These are phyloP conservation scores for Aspergillus brunneoviolaceus DNA, from an alignment of 2,329 filamentous ascomycete genomes.

Conservation along the genomic window DNA sequence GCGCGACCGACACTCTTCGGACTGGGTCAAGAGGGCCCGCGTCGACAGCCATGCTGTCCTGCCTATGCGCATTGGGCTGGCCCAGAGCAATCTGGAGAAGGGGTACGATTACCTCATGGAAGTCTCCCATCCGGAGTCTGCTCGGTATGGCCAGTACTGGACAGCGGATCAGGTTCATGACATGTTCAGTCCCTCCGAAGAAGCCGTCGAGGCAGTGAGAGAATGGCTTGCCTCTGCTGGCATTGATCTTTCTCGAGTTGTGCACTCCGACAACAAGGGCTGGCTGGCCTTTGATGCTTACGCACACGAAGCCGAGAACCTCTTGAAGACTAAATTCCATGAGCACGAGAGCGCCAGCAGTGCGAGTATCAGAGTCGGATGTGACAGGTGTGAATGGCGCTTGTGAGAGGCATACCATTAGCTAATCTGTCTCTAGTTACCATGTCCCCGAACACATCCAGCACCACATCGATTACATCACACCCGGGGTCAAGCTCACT, in stretches of 20 bases:
- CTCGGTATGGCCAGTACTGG: slow-evolving; percentile 46
- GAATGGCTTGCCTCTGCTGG: slow-evolving; percentile 56
- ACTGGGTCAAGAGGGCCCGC: slow-evolving; percentile 42
- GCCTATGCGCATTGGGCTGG: slow-evolving; percentile 49
- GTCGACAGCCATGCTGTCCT: slow-evolving; percentile 38
- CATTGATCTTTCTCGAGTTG: slow-evolving; percentile 50
- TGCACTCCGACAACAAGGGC: slow-evolving; percentile 51
- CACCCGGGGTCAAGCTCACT: slow-evolving; percentile 55
- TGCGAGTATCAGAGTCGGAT: slow-evolving; percentile 31
- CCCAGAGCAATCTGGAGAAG: slow-evolving; percentile 47
- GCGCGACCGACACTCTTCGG: slow-evolving; percentile 30
- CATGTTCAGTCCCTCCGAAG: slow-evolving; percentile 43
- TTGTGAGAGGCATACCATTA: too few species aligned
- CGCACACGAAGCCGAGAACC: slow-evolving; percentile 53
- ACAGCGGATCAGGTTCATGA: slow-evolving; percentile 44
- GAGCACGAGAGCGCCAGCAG: slow-evolving; percentile 46
- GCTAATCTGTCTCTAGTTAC: slow-evolving; percentile 33
- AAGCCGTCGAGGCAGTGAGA: slow-evolving; percentile 52
- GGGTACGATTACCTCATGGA: slow-evolving; percentile 46
- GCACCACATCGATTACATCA: slow-evolving; percentile 57
- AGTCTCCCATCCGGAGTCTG: slow-evolving; percentile 46
- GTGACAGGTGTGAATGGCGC: slow-evolving; percentile 36
- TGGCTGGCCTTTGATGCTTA: slow-evolving; percentile 59
- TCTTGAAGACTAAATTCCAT: slow-evolving; percentile 56
- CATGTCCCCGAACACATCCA: slow-evolving; percentile 51